A percentile compares a stretch with the other conserved stretches of the same genome.
Evolutionary conservation across 495 filamentous ascomycete genomes (phyloP).

Genomic region (Lineolata rhizophorae): DNA sequence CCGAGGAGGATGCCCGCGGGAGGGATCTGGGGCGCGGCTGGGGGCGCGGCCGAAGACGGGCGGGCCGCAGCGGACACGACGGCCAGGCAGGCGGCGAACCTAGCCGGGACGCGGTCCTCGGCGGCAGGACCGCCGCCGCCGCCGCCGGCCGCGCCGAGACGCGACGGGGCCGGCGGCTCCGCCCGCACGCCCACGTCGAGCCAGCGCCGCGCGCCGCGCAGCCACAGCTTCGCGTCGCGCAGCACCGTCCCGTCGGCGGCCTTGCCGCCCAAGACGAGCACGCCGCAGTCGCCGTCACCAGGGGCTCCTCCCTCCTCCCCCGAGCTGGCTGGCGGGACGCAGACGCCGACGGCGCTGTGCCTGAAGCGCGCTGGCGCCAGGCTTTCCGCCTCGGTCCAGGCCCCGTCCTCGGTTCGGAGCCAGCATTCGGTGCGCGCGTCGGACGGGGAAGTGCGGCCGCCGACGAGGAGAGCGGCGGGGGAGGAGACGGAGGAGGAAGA

Average conservation of each 20-base stretch:
- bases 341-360: conserved; percentile 40
- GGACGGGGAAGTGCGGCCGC: conserved; percentile 56
- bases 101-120: too few species aligned
- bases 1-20: conserved; percentile 48
- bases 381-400: conserved; percentile 39
- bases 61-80: neutral
- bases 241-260: conserved; percentile 30
- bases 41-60: neutral
- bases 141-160: too few species aligned
- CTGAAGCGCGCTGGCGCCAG: conserved; percentile 47
- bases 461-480: conserved; percentile 36
- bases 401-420: conserved; percentile 31
- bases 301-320: conserved; percentile 9
- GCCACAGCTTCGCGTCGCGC: conserved; percentile 27
- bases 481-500: too few species aligned
- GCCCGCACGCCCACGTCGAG: too few species aligned
- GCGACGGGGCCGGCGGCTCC: too few species aligned
- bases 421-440: conserved; percentile 48
- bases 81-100: too few species aligned
- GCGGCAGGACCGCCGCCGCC: too few species aligned
- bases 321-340: conserved; percentile 6
- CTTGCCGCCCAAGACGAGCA: conserved; percentile 54
- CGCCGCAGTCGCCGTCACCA: conserved; percentile 7
- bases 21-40: too few species aligned
- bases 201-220: too few species aligned